A percentile compares a stretch with the other conserved stretches of the same genome.
phyloP scores from a whole-genome alignment of 1,284 basidiomycete species.

The Chalciporus sp. region DNA sequence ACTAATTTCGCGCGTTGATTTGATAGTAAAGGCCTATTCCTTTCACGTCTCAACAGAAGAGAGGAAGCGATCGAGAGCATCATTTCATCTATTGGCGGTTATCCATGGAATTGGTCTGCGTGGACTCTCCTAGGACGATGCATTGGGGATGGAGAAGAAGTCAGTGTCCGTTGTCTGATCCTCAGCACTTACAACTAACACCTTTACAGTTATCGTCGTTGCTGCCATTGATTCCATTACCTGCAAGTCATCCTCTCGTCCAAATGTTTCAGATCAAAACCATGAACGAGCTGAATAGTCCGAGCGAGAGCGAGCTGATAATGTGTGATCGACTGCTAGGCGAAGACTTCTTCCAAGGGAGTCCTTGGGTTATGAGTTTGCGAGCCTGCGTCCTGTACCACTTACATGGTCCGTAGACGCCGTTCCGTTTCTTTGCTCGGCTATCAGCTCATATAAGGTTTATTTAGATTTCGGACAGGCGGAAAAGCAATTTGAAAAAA shows the following conservation, averaged over 20 bases:
- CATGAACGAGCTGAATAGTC: constrained; percentile 87
- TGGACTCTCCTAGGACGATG: constrained; percentile 86
- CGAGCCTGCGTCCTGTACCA: constrained; percentile 89
- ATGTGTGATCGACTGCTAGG: constrained; percentile 78
- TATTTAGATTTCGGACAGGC: constrained; percentile 81
- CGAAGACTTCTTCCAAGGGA: constrained; percentile 77
- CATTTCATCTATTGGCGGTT: constrained; percentile 76
- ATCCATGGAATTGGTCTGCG: constrained; percentile 96
- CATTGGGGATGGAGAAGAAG: constrained; percentile 90
- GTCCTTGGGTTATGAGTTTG: constrained; percentile 85
- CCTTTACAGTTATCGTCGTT: constrained; percentile 61
- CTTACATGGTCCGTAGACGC: constrained; percentile 67
- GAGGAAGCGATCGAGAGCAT: constrained; percentile 87
- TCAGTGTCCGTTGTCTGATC: constrained; percentile 34
- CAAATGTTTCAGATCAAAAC: constrained; percentile 91
- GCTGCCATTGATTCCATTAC: constrained; percentile 64
- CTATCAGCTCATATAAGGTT: constrained; percentile 9
- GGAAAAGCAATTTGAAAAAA: constrained; percentile 80
- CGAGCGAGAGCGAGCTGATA: constrained; percentile 78
- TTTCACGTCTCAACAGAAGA: constrained; percentile 75
- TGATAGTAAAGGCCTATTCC: constrained; percentile 75
- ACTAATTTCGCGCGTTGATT: constrained; percentile 4
- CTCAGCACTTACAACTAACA: constrained; percentile 9
- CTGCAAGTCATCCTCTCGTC: constrained; percentile 71
- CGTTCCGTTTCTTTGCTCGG: background rate